phyloP scores from a whole-genome alignment of 257 asterid species.

The Solanum lignicaule region DNA sequence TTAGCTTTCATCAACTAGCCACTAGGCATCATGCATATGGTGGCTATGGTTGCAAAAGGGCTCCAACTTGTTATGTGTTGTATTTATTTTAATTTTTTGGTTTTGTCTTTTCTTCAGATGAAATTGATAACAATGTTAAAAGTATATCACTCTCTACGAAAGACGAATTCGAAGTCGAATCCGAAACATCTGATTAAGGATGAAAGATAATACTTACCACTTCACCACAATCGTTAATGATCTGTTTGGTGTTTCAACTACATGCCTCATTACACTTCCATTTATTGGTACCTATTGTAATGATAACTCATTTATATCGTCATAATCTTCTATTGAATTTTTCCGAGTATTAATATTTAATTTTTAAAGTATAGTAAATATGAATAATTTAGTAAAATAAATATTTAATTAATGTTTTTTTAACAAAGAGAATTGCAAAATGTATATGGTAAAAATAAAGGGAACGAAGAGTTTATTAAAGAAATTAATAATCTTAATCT shows the following conservation, averaged over 20 bases:
- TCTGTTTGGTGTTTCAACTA: too few species aligned
- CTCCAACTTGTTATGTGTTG: background rate
- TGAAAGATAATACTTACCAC: rapidly evolving
- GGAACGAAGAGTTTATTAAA: background rate
- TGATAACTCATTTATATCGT: too few species aligned
- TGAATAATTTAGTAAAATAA: too few species aligned
- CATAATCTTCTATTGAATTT: too few species aligned
- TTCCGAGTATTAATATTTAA: too few species aligned
- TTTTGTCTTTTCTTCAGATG: background rate
- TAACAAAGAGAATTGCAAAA: background rate
- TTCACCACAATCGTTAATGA: rapidly evolving
- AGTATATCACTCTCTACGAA: too few species aligned
- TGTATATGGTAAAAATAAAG: background rate
- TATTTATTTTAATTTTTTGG: background rate
- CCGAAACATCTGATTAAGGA: too few species aligned
- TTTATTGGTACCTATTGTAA: too few species aligned
- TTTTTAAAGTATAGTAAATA: too few species aligned
- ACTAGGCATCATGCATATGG: background rate
- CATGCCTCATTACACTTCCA: too few species aligned
- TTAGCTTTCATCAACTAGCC: background rate
- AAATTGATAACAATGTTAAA: background rate
- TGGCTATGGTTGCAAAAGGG: background rate
- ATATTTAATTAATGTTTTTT: too few species aligned
- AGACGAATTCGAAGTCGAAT: too few species aligned
- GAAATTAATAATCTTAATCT: background rate